Conservation (phyloP, 2,329 filamentous ascomycete genomes). For the Piedraia hortae region DNA sequence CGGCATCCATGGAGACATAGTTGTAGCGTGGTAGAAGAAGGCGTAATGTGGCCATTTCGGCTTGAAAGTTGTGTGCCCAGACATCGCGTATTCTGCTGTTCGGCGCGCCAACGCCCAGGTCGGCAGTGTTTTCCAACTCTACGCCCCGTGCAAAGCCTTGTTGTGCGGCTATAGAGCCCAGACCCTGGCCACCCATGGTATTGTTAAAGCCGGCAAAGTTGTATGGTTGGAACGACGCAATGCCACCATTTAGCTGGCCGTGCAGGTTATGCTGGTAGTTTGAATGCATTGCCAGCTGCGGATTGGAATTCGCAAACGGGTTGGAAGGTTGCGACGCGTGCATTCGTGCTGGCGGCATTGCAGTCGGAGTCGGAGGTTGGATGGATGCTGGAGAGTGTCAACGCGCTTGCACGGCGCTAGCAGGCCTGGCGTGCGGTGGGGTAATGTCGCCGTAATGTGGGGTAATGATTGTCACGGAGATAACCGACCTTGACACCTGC, state of each 20-base stretch:
- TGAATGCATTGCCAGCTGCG: constrained; percentile 14
- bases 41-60: constrained; percentile 68
- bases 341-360: constrained; percentile 33
- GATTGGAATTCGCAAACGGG: constrained; percentile 30
- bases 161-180: constrained; percentile 65
- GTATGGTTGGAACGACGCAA: constrained; percentile 12
- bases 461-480: too few relatives aligned
- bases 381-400: constrained; percentile 1
- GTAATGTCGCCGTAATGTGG: neutral
- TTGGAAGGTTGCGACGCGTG: constrained; percentile 29
- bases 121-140: constrained; percentile 17
- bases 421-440: neutral
- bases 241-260: constrained; percentile 16
- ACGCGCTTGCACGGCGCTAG: constrained; percentile 1
- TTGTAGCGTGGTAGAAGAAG: constrained; percentile 71
- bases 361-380: constrained; percentile 1
- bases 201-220: constrained; percentile 9
- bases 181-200: constrained; percentile 21
- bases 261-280: too few relatives aligned
- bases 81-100: constrained; percentile 72
- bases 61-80: constrained; percentile 72
- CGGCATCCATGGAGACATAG: constrained; percentile 96
- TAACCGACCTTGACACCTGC: too few relatives aligned
- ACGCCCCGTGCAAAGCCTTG: constrained; percentile 63
- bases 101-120: constrained; percentile 19